These are phyloP conservation scores for Arachis monticola DNA, from an alignment of 331 rosid species.

Conservation along the genomic window DNA sequence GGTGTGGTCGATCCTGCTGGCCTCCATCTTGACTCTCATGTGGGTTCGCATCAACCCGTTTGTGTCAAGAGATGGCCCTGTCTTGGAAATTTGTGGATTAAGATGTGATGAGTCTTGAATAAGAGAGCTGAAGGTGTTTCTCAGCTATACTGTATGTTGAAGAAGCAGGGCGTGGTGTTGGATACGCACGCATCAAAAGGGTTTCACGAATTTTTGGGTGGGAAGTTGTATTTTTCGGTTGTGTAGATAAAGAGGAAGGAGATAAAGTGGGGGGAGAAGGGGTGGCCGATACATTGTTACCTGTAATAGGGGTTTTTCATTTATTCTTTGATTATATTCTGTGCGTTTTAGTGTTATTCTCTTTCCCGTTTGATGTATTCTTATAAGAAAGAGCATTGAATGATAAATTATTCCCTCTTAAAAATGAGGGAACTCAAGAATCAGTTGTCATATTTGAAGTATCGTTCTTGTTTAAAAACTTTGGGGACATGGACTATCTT, in stretches of 20 bases:
- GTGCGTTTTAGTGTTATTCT: slow-evolving; percentile 51
- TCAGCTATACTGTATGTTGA: slow-evolving; percentile 42
- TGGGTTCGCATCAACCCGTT: slow-evolving; percentile 97
- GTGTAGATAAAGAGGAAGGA: slow-evolving; percentile 70
- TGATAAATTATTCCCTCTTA: slow-evolving; percentile 62
- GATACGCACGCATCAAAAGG: slow-evolving; percentile 28
- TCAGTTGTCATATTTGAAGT: slow-evolving; percentile 43
- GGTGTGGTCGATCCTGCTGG: slow-evolving; percentile 92
- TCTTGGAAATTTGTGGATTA: slow-evolving; percentile 87
- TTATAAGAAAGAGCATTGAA: slow-evolving; percentile 58
- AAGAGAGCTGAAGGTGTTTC: slow-evolving; percentile 42
- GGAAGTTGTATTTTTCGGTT: slow-evolving; percentile 60
- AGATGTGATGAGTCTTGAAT: slow-evolving; percentile 66
- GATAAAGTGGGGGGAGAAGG: slow-evolving; percentile 27
- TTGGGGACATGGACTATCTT: slow-evolving; percentile 38
- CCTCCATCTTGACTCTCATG: slow-evolving; percentile 90
- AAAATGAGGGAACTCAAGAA: slow-evolving; percentile 50
- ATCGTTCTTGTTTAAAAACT: slow-evolving; percentile 37
- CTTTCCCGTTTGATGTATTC: slow-evolving; percentile 54
- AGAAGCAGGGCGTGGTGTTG: slow-evolving; percentile 35
- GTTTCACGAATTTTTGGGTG: slow-evolving; percentile 60
- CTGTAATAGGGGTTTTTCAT: slow-evolving; percentile 64
- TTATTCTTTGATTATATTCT: slow-evolving; percentile 82
- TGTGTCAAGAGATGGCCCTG: slow-evolving; percentile 86
- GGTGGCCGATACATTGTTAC: slow-evolving; percentile 64